phyloP scores from a whole-genome alignment of 169 alveolate genomes.

The Eimeria necatrix region DNA sequence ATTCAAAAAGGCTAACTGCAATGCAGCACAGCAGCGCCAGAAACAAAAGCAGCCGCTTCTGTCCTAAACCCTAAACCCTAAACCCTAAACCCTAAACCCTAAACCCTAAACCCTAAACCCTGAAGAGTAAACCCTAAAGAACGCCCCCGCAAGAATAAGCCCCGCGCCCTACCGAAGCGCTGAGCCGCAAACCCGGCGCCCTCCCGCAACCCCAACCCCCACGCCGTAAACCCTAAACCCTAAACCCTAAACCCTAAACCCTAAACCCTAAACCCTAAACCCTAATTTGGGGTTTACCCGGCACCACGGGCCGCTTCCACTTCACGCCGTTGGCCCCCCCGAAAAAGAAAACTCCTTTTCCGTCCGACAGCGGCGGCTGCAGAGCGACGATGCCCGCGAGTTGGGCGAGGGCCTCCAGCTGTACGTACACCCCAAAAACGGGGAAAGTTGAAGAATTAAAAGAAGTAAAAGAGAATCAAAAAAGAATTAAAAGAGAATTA shows the following conservation, averaged over 20 bases:
- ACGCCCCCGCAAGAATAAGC: too few relatives aligned
- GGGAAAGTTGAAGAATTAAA: background rate
- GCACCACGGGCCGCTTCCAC: constrained; percentile 87
- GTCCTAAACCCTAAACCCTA: background rate
- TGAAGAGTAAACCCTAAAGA: too few relatives aligned
- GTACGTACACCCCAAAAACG: background rate
- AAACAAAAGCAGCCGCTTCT: background rate
- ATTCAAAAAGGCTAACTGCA: background rate
- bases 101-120: too few relatives aligned
- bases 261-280: background rate
- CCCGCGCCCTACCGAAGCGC: too few relatives aligned
- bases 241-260: background rate
- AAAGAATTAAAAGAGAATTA: background rate
- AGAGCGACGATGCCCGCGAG: constrained; percentile 86
- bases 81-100: too few relatives aligned
- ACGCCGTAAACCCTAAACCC: background rate
- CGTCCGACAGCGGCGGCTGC: constrained; percentile 82
- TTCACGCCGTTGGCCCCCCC: constrained; percentile 87
- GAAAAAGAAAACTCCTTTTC: constrained; percentile 83
- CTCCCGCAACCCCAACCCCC: too few relatives aligned
- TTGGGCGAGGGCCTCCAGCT: constrained; percentile 87
- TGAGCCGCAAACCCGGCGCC: too few relatives aligned
- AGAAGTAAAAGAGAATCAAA: background rate
- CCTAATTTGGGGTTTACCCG: constrained; percentile 78
- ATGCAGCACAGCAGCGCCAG: background rate